Percentiles rank a stretch among this genome's conserved stretches.
These are phyloP conservation scores for Yamagishiella unicocca DNA, from an alignment of 139 green algal species.

Conservation along the genomic window DNA sequence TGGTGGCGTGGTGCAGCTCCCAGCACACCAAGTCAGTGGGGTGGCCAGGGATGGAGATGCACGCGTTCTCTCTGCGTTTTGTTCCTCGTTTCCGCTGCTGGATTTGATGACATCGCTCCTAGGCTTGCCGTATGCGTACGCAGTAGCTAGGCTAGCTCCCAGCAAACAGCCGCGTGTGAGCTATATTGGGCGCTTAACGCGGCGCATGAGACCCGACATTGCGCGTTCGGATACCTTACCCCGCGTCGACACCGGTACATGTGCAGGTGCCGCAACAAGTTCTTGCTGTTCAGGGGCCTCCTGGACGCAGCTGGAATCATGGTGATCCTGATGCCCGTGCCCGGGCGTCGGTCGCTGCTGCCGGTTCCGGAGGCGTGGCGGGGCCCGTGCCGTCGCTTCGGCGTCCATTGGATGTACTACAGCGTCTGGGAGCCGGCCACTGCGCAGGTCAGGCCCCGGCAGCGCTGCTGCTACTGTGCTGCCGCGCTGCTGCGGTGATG, in stretches of 20 bases:
- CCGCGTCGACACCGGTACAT: too few relatives aligned
- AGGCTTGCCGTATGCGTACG: not conserved
- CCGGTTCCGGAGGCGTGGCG: not conserved
- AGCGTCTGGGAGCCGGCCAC: slow-evolving; percentile 8
- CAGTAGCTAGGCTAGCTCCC: not conserved
- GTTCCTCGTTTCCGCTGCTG: too few relatives aligned
- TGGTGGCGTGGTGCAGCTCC: not conserved
- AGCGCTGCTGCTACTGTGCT: not conserved
- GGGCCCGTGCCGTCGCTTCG: not conserved
- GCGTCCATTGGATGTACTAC: not conserved
- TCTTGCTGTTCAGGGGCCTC: not conserved
- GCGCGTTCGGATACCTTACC: not conserved
- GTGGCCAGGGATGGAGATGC: not conserved
- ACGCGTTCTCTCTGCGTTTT: too few relatives aligned
- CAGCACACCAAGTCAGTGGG: not conserved
- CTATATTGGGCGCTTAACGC: not conserved
- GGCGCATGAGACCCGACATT: not conserved
- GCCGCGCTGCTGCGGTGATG: too few relatives aligned
- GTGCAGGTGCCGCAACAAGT: not conserved
- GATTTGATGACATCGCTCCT: too few relatives aligned
- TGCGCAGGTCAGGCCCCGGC: not conserved
- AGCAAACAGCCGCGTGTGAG: not conserved
- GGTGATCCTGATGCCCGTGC: not conserved
- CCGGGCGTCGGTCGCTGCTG: not conserved
- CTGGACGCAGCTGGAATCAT: not conserved